Base-by-base conservation (phyloP, 2,329 filamentous ascomycete genomes). In the Pseudomassariella vexata region DNA sequence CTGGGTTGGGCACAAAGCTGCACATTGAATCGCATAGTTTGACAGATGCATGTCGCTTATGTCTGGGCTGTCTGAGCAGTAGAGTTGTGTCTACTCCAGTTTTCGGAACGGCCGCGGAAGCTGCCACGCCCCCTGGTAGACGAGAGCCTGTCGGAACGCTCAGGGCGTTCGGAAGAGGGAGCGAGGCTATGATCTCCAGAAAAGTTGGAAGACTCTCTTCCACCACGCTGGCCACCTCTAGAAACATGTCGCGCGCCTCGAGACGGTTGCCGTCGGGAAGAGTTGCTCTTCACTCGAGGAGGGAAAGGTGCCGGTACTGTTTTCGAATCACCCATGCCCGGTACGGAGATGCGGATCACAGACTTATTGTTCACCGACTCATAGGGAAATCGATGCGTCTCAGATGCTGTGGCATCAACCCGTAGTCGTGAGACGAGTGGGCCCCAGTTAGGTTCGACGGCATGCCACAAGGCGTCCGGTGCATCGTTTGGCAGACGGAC, bases 401-500 rank as follows among this genome's bases (percentile, higher is more conserved):
- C 66, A 32, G 59, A 50, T 38, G 57, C 70, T 10, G 63, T 66
- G 6, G 67, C 53, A 25, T 74, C 49, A 6, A 76, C 54, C 19
- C 62, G 48, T 24, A 78, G 67, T 41, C 62, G 68, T 38, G 63
- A 65, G 1, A 68, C 72, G 9, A 79, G 58, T 2, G 71, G 63
- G 48, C 76, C 79, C 21, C 63, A 60, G 30, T 70, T 68, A 24
- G 69, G 61, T 9, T 65, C 52, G 6, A 72, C 74, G 10, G 77
- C 71, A 35, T 70, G 65, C 79, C 80, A 85, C 11, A 77, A 73
- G 21, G 71, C 68, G 21, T 75, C 69, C 2, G 81, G 79, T 5
- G 70, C 69, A 35, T 69, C 70, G 28, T 69, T 65, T 6, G 83
- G 83, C n/a, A 88, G 60, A 34, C 72, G 73, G 16, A 88, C 76